Evolutionary conservation across 805 yeast species (phyloP).

Genomic region (Kuraishia floccosa): DNA sequence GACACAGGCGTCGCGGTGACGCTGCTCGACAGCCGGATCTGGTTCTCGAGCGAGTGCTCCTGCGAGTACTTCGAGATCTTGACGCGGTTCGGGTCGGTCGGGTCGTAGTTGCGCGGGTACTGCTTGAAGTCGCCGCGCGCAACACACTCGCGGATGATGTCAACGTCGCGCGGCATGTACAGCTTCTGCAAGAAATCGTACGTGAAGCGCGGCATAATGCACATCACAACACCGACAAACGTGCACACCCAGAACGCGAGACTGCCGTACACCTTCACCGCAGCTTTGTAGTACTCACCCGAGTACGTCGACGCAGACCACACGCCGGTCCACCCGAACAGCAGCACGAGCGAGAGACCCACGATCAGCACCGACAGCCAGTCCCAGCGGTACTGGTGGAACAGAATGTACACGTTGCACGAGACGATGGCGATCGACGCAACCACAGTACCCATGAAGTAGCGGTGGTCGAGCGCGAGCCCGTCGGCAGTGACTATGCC

Average conservation of each 20-base stretch:
- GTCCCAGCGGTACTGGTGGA: constrained; percentile 75
- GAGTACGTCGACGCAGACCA: constrained; percentile 51
- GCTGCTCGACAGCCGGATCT: constrained; percentile 1
- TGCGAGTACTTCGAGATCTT: constrained; percentile 34
- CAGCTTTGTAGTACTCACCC: constrained; percentile 58
- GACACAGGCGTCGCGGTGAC: constrained; percentile 6
- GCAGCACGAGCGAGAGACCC: constrained; percentile 43
- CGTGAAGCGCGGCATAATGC: constrained; percentile 58
- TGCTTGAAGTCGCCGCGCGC: constrained; percentile 53
- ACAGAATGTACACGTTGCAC: constrained; percentile 52
- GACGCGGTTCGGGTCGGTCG: constrained; percentile 63
- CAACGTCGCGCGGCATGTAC: constrained; percentile 54
- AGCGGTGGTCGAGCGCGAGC: constrained; percentile 56
- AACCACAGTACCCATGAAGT: constrained; percentile 57
- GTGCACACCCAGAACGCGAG: constrained; percentile 58
- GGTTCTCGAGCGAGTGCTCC: constrained; percentile 16
- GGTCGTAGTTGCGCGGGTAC: constrained; percentile 63
- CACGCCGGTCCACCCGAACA: constrained; percentile 71
- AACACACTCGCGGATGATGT: constrained; percentile 64
- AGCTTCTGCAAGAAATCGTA: constrained; percentile 44
- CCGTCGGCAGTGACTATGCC: constrained; percentile 40
- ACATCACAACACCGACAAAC: constrained; percentile 49
- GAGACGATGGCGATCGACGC: constrained; percentile 56
- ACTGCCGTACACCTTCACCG: constrained; percentile 49
- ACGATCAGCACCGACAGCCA: constrained; percentile 53